Conservation (phyloP, 1,139 yeast species). For the Taiozyma sp. region DNA sequence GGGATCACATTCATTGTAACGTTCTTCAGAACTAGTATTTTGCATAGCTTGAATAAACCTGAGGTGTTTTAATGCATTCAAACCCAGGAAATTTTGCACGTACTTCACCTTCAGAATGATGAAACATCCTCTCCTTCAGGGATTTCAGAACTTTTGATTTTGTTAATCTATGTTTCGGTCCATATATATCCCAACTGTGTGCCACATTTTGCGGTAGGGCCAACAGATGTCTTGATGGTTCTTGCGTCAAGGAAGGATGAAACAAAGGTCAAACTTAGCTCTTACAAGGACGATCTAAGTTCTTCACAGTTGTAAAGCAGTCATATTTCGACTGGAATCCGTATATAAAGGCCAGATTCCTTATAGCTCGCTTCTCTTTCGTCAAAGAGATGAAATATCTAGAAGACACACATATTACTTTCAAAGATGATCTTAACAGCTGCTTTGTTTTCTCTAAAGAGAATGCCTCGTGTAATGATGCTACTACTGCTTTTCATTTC, state of each 20-base stretch:
- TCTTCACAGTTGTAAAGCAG: neutral
- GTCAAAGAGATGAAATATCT: neutral
- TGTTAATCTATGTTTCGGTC: neutral
- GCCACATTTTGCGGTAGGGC: neutral
- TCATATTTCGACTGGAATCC: neutral
- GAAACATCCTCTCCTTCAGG: no score
- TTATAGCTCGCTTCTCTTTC: neutral
- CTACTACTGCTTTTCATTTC: conserved; percentile 33
- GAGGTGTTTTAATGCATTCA: no score
- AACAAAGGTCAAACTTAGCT: neutral
- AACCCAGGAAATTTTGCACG: no score
- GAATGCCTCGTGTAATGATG: conserved; percentile 22
- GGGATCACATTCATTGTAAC: no score
- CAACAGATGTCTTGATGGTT: neutral
- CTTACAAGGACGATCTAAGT: neutral
- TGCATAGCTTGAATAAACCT: no score
- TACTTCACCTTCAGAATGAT: no score
- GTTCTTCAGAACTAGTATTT: no score
- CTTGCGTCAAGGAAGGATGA: neutral
- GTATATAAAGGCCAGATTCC: neutral
- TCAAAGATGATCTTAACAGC: conserved; percentile 6
- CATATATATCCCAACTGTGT: neutral
- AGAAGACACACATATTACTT: neutral
- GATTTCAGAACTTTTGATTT: no score
- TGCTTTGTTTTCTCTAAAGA: conserved; percentile 15